Evolutionary conservation across 805 yeast species (phyloP), one percentile per base, ranked within the genome.

Genomic region (Candida silvicultrix): DNA sequence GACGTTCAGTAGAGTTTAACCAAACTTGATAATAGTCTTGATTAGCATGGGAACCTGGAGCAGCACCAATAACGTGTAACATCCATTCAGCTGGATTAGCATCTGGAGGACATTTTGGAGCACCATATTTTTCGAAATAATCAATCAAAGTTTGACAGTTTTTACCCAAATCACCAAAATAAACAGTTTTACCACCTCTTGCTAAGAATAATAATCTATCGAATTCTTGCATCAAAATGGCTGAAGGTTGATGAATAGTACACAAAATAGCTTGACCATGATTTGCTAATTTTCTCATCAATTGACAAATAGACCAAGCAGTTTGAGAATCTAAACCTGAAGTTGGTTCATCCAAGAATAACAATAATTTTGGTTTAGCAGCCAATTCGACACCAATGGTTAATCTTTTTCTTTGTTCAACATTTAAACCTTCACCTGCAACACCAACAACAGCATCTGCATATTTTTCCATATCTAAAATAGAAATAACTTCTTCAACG

Each of bases 71-170:
- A 51, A 81, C 83, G 53, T 83, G 83, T 66, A 87, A 70, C 94
- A 87, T 87, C 92, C 94, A 87, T 67, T 85, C 95, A 7, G 88
- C 89, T 34, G 89, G 89, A 50, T 83, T 83, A 5, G 85, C 86
- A 38, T 71, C 71, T 6, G 69, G 66, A 19, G 89, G 87, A 65
- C 89, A 83, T 45, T 68, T 66, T 19, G 69, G 72, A 35, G 88
- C 76, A 39, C 87, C 88, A 51, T 81, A 64, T 10, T 63, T 60
- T 61, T 82, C 86, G 55, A 83, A 81, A 56, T 83, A 83, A 41
- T 73, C 62, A 43, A 81, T 80, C 66, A 83, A 68, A 2, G 76
- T 71, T 21, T 57, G 51, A 53, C 79, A 78, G 51, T 79, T 74
- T 28, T 71, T 64, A 42, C 89, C 88, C 45, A 80, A 66, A 38